Base-by-base conservation (phyloP, 208 protist genomes). In the Crithidia bombi region DNA sequence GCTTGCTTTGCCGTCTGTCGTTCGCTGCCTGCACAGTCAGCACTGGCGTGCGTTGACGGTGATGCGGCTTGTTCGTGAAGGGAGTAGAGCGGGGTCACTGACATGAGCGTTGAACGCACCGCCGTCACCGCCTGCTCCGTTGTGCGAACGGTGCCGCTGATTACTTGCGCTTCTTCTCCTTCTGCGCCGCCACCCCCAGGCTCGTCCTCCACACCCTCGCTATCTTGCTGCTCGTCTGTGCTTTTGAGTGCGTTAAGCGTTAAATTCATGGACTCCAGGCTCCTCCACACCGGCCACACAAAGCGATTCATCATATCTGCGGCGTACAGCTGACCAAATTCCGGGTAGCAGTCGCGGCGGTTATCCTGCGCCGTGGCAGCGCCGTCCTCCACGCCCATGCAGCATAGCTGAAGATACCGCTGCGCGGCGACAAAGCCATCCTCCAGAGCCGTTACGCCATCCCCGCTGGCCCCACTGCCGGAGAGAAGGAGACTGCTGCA, bases 211-310 rank as follows among this genome's bases (percentile, higher is more conserved):
- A 25, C 51, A 55, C 38, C 61, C 5, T 52, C 54, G 5, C 66
- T 77, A 6, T 65, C 77, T 58, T 56, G 68, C 10, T 58, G 44
- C 21, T 67, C 38, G 1, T 56, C 32, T 3, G 19, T 36, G 35
- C 5, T 6, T 51, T 65, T 46, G 26, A 63, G 38, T 23, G 43
- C 6, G n/a, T 66, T 50, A 23, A 83, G 65, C 14, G 81, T 71
- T 28, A 87, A 50, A 35, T 77, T 21, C 57, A 87, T 78, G n/a
- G 51, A 55, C 26, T 76, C 67, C 38, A 73, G 21, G 21, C 73
- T 73, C 25, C 68, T 23, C 87, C 83, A 89, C 19, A 92, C 58
- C 23, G 84, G 84, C 49, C 79, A 59, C 25, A 84, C 80, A 21
- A 77, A 63, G 28, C 82, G 67, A 21, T 52, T 61, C 6, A 88